phyloP scores from a whole-genome alignment of 768 basidiomycete species.

The Lactarius vividus region DNA sequence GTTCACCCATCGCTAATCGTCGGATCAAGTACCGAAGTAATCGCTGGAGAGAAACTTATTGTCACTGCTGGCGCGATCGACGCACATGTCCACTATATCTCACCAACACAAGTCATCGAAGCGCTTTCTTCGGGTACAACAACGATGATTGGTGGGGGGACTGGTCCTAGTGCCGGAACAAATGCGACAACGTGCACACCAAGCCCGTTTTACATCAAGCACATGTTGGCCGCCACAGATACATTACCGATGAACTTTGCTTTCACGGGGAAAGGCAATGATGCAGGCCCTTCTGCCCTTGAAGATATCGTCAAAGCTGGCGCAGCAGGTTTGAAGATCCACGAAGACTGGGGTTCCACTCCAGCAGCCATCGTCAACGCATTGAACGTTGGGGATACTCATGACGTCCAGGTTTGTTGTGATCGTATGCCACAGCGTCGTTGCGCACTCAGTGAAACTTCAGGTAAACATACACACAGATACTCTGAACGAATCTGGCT shows the following conservation, averaged over 20 bases:
- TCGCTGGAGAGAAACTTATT: conserved; percentile 94
- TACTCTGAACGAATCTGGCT: conserved; percentile 95
- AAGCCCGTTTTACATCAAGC: conserved; percentile 81
- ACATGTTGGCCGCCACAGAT: conserved; percentile 93
- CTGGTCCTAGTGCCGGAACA: conserved; percentile 87
- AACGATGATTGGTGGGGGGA: conserved; percentile 95
- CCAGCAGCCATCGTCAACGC: conserved; percentile 77
- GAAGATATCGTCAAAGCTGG: conserved; percentile 83
- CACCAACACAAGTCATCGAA: conserved; percentile 87
- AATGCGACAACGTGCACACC: conserved; percentile 95
- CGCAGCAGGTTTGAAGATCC: conserved; percentile 87
- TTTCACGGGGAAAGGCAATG: conserved; percentile 97
- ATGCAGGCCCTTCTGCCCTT: conserved; percentile 68
- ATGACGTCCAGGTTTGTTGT: conserved; percentile 81
- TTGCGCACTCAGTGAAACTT: not conserved
- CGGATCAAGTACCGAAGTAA: conserved; percentile 90
- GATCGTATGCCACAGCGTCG: not conserved
- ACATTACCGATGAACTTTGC: conserved; percentile 87
- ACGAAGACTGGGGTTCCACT: conserved; percentile 97
- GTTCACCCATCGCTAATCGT: conserved; percentile 73
- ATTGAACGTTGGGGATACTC: conserved; percentile 80
- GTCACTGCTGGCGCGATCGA: conserved; percentile 93
- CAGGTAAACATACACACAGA: conserved; percentile 95
- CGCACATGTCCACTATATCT: conserved; percentile 92
- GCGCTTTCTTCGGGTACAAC: conserved; percentile 82